A percentile compares a stretch with the other conserved stretches of the same genome.
Conservation (phyloP, 2,329 filamentous ascomycete genomes). For the Xylaria sp. region DNA sequence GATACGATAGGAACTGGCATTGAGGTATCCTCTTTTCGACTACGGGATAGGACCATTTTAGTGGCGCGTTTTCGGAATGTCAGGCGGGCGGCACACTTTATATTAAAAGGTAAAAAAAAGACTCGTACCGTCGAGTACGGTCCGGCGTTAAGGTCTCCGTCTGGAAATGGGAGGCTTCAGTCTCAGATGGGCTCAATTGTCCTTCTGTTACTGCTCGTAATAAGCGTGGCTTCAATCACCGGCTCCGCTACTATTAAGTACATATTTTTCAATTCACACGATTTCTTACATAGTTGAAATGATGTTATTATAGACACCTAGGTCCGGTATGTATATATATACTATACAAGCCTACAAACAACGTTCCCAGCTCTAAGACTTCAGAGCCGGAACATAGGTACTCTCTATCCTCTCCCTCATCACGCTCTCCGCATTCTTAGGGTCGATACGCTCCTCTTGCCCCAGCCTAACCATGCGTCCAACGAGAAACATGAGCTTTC, state of each 20-base stretch:
- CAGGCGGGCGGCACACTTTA: background rate
- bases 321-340: background rate
- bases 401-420: slow-evolving; percentile 46
- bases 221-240: background rate
- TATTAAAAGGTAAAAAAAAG: background rate
- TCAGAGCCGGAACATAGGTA: slow-evolving; percentile 34
- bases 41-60: background rate
- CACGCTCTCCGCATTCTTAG: slow-evolving; percentile 54
- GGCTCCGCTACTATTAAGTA: background rate
- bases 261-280: background rate
- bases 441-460: slow-evolving; percentile 60
- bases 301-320: background rate
- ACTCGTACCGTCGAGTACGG: slow-evolving; percentile 1
- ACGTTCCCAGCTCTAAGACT: background rate
- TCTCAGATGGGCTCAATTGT: background rate
- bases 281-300: background rate
- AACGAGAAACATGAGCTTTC: slow-evolving; percentile 66
- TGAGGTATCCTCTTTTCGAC: background rate
- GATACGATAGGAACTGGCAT: background rate
- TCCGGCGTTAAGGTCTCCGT: slow-evolving; percentile 3
- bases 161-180: background rate
- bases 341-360: background rate
- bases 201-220: background rate
- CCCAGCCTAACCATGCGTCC: slow-evolving; percentile 64
- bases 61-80: background rate